phyloP scores from a whole-genome alignment of 2,329 filamentous ascomycete genomes.

The Aspergillus neoniger region DNA sequence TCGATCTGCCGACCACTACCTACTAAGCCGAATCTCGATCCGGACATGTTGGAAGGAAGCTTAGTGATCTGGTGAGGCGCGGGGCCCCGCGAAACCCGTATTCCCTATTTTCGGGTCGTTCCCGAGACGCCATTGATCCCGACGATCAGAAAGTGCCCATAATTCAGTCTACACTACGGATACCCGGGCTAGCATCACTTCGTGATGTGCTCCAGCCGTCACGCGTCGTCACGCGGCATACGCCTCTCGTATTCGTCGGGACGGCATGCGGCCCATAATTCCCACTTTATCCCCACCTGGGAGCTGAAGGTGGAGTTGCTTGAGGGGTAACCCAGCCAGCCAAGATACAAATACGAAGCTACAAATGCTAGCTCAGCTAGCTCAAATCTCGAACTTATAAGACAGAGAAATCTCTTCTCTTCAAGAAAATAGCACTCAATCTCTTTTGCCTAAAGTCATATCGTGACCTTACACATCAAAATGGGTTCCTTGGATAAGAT shows the following conservation, averaged over 20 bases:
- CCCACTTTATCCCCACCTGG: not conserved
- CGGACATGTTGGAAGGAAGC: not conserved
- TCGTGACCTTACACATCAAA: not conserved
- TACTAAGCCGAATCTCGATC: not conserved
- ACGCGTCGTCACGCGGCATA: not conserved
- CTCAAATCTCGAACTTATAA: not conserved
- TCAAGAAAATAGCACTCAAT: not conserved
- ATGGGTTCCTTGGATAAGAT: not conserved
- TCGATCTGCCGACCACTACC: not conserved
- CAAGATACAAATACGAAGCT: not conserved
- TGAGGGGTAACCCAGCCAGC: not conserved
- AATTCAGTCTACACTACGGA: not conserved
- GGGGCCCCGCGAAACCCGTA: not conserved
- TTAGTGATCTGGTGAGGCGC: not conserved
- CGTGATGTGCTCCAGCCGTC: not conserved
- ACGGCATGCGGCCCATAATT: not conserved
- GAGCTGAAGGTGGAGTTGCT: not conserved
- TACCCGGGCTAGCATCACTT: not conserved
- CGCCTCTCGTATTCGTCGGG: not conserved
- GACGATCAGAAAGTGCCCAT: not conserved
- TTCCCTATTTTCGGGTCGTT: not conserved
- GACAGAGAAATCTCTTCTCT: not conserved
- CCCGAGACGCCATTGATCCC: not conserved
- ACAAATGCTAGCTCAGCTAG: not conserved
- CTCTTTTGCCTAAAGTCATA: not conserved